Evolutionary conservation across 257 asterid species (phyloP).

Genomic region (Plantago major): DNA sequence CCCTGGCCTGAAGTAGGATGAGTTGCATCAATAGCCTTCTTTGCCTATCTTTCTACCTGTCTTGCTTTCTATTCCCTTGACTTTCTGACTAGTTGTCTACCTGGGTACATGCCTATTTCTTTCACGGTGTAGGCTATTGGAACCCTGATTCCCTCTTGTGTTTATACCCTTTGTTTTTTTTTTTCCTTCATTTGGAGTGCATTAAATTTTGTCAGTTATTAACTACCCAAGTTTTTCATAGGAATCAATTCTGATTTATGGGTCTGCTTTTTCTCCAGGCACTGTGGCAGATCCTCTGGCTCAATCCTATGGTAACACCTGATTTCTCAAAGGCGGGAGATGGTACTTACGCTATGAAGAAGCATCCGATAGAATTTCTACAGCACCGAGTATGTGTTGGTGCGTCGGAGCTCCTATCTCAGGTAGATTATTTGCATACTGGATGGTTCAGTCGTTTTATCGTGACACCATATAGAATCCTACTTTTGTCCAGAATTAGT

Average conservation of each 20-base stretch:
- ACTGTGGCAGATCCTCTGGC: slow-evolving; percentile 95
- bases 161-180: background rate
- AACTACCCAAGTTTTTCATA: background rate
- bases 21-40: no score
- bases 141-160: background rate
- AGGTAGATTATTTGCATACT: slow-evolving; percentile 49
- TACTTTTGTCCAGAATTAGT: slow-evolving; percentile 11
- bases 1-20: no score
- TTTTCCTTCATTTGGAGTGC: slow-evolving; percentile 11
- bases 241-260: slow-evolving; percentile 14
- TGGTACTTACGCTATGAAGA: slow-evolving; percentile 52
- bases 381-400: slow-evolving; percentile 78
- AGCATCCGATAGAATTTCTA: slow-evolving; percentile 71
- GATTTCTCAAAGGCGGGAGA: slow-evolving; percentile 45
- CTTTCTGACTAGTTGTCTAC: no score
- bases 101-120: no score
- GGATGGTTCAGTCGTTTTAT: slow-evolving; percentile 1
- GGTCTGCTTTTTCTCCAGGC: slow-evolving; percentile 45
- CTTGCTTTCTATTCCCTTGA: no score
- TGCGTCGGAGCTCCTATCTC: slow-evolving; percentile 94
- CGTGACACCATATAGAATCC: background rate
- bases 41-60: no score
- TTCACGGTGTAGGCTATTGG: background rate
- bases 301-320: slow-evolving; percentile 58
- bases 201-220: background rate